Evolutionary conservation across 2,329 filamentous ascomycete species (phyloP).

Genomic region (Mariannaea sp.): DNA sequence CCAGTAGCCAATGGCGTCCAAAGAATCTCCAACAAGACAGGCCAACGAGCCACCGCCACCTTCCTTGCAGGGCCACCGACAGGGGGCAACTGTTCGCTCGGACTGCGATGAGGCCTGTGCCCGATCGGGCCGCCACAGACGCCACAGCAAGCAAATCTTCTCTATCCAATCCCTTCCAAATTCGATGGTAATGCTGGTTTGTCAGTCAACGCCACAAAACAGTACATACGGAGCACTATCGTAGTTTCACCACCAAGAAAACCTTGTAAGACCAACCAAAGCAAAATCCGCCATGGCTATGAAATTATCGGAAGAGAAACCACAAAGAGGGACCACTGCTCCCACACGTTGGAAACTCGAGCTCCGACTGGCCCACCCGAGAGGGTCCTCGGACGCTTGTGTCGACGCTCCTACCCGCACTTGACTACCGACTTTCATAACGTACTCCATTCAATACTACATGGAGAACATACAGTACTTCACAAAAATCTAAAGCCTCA

Average conservation of each 20-base stretch:
- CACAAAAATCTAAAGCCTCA: too few relatives aligned
- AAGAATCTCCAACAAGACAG: background rate
- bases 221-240: too few relatives aligned
- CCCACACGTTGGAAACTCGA: background rate
- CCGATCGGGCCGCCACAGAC: background rate
- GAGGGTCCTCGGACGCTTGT: background rate
- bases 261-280: too few relatives aligned
- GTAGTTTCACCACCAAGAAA: too few relatives aligned
- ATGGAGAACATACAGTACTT: too few relatives aligned
- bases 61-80: conserved; percentile 14
- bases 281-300: too few relatives aligned
- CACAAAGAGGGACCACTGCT: background rate
- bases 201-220: too few relatives aligned
- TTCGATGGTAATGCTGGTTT: background rate
- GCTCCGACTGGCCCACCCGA: background rate
- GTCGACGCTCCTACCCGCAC: background rate
- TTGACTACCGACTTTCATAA: too few relatives aligned
- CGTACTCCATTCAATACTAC: too few relatives aligned
- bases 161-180: background rate
- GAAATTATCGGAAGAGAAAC: too few relatives aligned
- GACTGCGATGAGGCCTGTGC: background rate
- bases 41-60: conserved; percentile 19
- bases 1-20: background rate
- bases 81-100: conserved; percentile 1
- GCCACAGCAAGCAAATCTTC: conserved; percentile 10